Conservation (phyloP, 1,139 yeast genomes). For the Fermentozyma sake region DNA sequence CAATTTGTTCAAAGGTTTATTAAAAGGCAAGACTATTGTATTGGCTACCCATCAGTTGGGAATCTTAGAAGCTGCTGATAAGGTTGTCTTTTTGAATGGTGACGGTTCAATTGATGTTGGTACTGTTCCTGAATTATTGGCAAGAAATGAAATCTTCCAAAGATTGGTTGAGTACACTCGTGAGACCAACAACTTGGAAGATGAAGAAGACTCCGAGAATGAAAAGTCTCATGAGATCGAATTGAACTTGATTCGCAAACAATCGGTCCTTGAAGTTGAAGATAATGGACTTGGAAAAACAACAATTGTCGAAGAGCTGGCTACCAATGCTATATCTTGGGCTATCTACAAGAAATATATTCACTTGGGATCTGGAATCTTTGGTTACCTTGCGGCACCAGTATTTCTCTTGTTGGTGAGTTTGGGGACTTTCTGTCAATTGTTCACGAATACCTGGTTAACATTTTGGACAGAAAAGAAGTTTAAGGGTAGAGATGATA, state of each 20-base stretch:
- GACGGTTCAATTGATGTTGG: conserved; percentile 34
- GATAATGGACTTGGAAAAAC: conserved; percentile 18
- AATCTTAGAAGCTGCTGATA: conserved; percentile 29
- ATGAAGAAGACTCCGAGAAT: conserved; percentile 4
- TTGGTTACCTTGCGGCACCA: conserved; percentile 32
- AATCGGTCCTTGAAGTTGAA: conserved; percentile 4
- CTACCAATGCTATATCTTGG: conserved; percentile 31
- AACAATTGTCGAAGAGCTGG: conserved; percentile 34
- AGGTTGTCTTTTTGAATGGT: conserved; percentile 28
- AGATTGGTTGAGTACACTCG: conserved; percentile 24
- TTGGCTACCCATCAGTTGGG: conserved; percentile 40
- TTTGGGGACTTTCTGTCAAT: conserved; percentile 21
- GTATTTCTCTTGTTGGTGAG: conserved; percentile 19
- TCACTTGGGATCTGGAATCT: conserved; percentile 51
- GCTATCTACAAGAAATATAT: conserved; percentile 44
- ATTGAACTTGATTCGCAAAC: conserved; percentile 6
- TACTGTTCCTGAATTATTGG: conserved; percentile 22
- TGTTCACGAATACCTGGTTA: conserved; percentile 34
- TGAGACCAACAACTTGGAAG: conserved; percentile 11
- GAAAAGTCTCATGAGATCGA: conserved; percentile 3
- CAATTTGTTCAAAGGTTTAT: conserved; percentile 28
- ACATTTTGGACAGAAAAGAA: conserved; percentile 34
- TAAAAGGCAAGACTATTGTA: conserved; percentile 26
- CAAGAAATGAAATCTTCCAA: conserved; percentile 21
- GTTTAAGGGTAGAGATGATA: conserved; percentile 16